Evolutionary conservation across 1,284 basidiomycete species (phyloP), one percentile per base, ranked within the genome.

Genomic region (Hemileia vastatrix): DNA sequence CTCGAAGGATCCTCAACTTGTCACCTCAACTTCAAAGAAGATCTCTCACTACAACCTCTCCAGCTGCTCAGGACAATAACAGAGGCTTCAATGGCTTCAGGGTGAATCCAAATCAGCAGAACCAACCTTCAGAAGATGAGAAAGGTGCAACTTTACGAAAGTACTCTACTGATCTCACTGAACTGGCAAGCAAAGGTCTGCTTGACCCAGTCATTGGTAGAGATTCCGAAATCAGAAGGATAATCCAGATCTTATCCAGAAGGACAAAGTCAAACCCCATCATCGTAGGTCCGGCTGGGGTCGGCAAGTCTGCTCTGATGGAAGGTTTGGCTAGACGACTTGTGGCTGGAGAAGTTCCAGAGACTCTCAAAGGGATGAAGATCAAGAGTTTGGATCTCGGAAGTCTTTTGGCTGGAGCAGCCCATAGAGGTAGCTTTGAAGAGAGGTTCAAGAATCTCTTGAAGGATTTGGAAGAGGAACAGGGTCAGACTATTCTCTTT

Each of bases 201-300:
- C 45, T 70, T 18, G 69, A 70, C 40, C 69, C 69, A 2, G 69
- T 70, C 13, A 70, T 70, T 52, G 69, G 69, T 4, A 62, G 69
- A 44, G 69, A 70, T 49, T 64, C 61, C 23, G 68, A 68, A 49
- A 66, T 70, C 15, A 63, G 69, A 4, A 67, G 69, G 23, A 55
- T 64, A 0, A 63, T 68, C 31, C 67, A 69, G 31, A 63, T 70
- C 11, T 58, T 70, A 0, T 58, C 56, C 19, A 57, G 69, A n/a
- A 64, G 69, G 19, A 70, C 69, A 6, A 70, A 70, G 57, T 64
- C 54, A 45, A 69, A 69, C 45, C 67, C 67, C n/a, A 68, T 67
- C 33, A 57, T 70, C 0, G 62, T 70, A 9, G 69, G 69, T 15
- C 60, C 65, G 4, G 68, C 69, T 13, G 69, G 69, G 44, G 65